Percentiles rank a stretch among this genome's conserved stretches.
Evolutionary conservation across 108 stramenopile species (phyloP).

Genomic region (Seminavis robusta): DNA sequence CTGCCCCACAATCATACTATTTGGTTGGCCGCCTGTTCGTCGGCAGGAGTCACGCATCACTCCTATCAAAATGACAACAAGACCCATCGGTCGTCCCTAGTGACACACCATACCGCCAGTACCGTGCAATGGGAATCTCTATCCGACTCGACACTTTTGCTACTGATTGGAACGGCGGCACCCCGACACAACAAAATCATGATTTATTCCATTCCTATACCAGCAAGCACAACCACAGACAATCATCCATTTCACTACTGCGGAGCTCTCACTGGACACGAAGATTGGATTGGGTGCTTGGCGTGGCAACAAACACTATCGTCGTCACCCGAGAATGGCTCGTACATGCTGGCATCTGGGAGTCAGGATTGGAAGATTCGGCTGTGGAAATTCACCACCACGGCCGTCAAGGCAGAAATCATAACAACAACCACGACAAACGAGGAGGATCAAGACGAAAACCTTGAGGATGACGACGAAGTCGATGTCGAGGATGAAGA

Average conservation of each 20-base stretch:
- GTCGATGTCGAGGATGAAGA: conserved; percentile 53
- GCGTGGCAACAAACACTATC: conserved; percentile 31
- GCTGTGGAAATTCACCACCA: conserved; percentile 73
- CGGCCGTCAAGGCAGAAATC: not conserved
- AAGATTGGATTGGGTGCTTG: conserved; percentile 85
- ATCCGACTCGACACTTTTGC: conserved; percentile 17
- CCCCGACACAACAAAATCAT: conserved; percentile 78
- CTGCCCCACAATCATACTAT: not conserved
- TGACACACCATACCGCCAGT: conserved; percentile 26
- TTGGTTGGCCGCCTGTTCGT: conserved; percentile 19
- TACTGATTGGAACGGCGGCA: conserved; percentile 67
- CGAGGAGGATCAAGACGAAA: conserved; percentile 9
- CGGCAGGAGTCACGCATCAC: conserved; percentile 26
- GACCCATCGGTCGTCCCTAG: not conserved
- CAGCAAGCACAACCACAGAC: conserved; percentile 1
- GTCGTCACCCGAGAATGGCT: not conserved
- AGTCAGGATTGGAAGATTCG: conserved; percentile 84
- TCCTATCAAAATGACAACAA: not conserved
- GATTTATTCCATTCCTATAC: conserved; percentile 36
- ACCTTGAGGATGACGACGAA: conserved; percentile 35
- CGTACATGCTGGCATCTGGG: conserved; percentile 63
- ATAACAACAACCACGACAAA: not conserved
- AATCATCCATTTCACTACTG: conserved; percentile 33
- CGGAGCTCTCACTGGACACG: conserved; percentile 65
- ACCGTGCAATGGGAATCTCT: conserved; percentile 27